A percentile compares a stretch with the other conserved stretches of the same genome.
phyloP scores from a whole-genome alignment of 2,329 filamentous ascomycete genomes.

The Aureobasidium mangrovei region DNA sequence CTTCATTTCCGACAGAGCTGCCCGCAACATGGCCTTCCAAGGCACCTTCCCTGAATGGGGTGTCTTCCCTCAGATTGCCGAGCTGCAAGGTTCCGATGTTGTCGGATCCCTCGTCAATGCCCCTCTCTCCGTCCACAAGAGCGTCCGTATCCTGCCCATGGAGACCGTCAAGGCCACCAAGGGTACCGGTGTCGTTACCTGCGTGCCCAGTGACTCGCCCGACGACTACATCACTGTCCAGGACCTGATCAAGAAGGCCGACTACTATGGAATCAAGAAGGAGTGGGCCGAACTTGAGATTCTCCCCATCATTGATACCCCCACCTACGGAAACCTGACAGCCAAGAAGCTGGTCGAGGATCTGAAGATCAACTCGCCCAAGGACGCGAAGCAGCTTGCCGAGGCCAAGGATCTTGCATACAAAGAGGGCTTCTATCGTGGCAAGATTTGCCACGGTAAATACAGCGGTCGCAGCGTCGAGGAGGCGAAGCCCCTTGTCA shows the following conservation, averaged over 20 bases:
- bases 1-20: constrained; percentile 70
- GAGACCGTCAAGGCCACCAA: constrained; percentile 85
- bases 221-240: constrained; percentile 87
- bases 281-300: constrained; percentile 93
- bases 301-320: constrained; percentile 79
- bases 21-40: constrained; percentile 95
- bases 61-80: constrained; percentile 62
- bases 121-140: constrained; percentile 75
- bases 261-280: constrained; percentile 92
- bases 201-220: constrained; percentile 87
- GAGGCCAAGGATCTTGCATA: constrained; percentile 95
- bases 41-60: constrained; percentile 72
- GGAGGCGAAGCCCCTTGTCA: constrained; percentile 76
- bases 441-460: constrained; percentile 77
- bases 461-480: constrained; percentile 83
- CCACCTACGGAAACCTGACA: constrained; percentile 74
- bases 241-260: constrained; percentile 88
- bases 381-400: constrained; percentile 81
- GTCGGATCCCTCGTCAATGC: constrained; percentile 85
- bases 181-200: constrained; percentile 94
- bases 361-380: constrained; percentile 93
- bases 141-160: constrained; percentile 89
- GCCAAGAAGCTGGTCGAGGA: constrained; percentile 80
- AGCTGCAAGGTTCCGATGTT: constrained; percentile 68
- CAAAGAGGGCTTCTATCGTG: constrained; percentile 96